Evolutionary conservation across 2,329 filamentous ascomycete species (phyloP), one percentile per base, ranked within the genome.

Genomic region (Trichophyton schoenleinii): DNA sequence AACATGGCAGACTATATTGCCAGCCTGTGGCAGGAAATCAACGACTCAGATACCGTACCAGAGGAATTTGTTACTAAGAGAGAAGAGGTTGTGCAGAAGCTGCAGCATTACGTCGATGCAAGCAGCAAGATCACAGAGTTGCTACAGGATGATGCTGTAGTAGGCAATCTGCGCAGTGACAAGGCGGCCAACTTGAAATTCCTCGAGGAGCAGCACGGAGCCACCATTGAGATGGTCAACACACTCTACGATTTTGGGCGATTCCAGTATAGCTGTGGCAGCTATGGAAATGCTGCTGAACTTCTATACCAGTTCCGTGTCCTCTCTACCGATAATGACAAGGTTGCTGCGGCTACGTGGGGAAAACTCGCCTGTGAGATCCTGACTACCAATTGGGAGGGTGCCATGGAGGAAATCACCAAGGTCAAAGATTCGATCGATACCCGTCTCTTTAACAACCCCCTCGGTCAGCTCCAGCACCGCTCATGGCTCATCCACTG

Each of bases 1-100:
- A 96, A 97, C 81, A 99, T 99, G 94, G 94, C 88, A 70, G 94
- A 99, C 77, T 99, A 95, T 74, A 89, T 97, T 60, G 91, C 91
- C 71, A 88, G 87, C 71, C 80, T 99, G 67, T 90, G 95, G 81
- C 88, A 88, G 74, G 88, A 96, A 71, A 84, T 99, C 67, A 85
- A 97, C 79, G 82, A 86, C 69, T 83, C 90, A 66, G 81, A 87
- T 63, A 83, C 89, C 64, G 79, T 88, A 60, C 91, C 94, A 58
- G 82, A 87, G 65, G 91, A 96, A 76, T 97, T 91, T 75, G 83
- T 85, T 69, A 86, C 88, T 75, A 95, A 94, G 85, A 83, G 90
- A 71, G 88, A 96, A 74, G 87, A 91, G 72, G 91, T 97, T 64
- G 79, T 97, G 70, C 81, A 86, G 72, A 84, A 87, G 77, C 78